A percentile compares a stretch with the other conserved stretches of the same genome.
These are phyloP conservation scores for Candida ulmi DNA, from an alignment of 805 yeast genomes.

Conservation along the genomic window DNA sequence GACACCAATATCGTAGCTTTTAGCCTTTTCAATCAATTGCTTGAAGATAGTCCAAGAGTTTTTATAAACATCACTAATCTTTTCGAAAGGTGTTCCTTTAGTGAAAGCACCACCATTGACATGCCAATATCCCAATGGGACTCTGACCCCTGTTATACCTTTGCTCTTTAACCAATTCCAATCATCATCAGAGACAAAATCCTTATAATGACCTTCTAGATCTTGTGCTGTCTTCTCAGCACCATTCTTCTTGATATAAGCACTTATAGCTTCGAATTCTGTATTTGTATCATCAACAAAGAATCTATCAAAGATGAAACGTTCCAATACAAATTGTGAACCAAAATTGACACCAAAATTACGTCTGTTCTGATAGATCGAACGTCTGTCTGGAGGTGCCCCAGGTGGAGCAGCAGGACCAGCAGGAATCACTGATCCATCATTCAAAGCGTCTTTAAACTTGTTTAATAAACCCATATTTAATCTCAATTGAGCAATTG, in stretches of 20 bases:
- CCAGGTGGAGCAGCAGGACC: constrained; percentile 5
- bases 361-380: constrained; percentile 53
- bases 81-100: constrained; percentile 56
- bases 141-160: constrained; percentile 75
- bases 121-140: constrained; percentile 92
- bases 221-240: constrained; percentile 44
- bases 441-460: not conserved
- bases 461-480: not conserved
- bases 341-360: constrained; percentile 89
- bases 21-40: constrained; percentile 55
- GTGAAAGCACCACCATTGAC: constrained; percentile 59
- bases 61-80: constrained; percentile 50
- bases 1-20: constrained; percentile 57
- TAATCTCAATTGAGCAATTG: not conserved
- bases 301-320: constrained; percentile 64
- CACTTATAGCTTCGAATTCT: constrained; percentile 70
- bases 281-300: constrained; percentile 54
- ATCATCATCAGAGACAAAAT: constrained; percentile 60
- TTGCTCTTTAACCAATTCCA: constrained; percentile 68
- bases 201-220: constrained; percentile 62
- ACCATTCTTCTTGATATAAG: constrained; percentile 43
- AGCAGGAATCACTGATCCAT: not conserved
- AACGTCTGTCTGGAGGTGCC: constrained; percentile 24
- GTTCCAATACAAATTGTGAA: constrained; percentile 70
- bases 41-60: constrained; percentile 68